Evolutionary conservation across 2,329 filamentous ascomycete genomes (phyloP).

Genomic region (Colletotrichum tanaceti): DNA sequence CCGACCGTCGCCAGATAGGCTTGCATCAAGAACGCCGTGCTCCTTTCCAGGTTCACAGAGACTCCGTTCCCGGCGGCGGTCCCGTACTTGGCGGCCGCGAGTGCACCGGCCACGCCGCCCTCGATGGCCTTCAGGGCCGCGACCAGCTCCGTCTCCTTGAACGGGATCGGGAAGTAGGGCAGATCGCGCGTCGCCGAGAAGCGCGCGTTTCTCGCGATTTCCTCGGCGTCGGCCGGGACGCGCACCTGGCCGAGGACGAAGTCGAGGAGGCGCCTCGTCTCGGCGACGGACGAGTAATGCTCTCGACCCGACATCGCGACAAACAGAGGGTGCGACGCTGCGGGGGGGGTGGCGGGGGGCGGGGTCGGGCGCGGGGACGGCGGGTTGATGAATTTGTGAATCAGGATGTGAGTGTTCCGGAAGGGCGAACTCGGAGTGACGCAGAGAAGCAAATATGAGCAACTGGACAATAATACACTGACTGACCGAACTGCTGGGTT

Average conservation of each 20-base stretch:
- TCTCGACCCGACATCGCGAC: slow-evolving; percentile 18
- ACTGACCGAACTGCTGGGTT: neutral
- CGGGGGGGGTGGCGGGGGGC: too few species aligned
- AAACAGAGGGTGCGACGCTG: neutral
- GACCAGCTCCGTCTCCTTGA: slow-evolving; percentile 59
- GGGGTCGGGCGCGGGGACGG: too few species aligned
- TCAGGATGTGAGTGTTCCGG: neutral
- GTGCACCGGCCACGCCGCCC: slow-evolving; percentile 48
- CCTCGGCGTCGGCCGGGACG: slow-evolving; percentile 45
- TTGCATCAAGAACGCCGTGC: slow-evolving; percentile 56
- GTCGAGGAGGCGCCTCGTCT: slow-evolving; percentile 45
- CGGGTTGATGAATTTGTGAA: too few species aligned
- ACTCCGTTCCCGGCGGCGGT: slow-evolving; percentile 42
- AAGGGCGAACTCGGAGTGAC: neutral
- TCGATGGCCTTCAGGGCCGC: slow-evolving; percentile 60
- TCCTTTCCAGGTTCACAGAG: slow-evolving; percentile 53
- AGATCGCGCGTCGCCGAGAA: slow-evolving; percentile 51
- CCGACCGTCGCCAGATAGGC: slow-evolving; percentile 52
- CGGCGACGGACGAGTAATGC: slow-evolving; percentile 46
- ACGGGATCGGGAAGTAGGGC: slow-evolving; percentile 60
- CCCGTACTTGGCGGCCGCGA: slow-evolving; percentile 47
- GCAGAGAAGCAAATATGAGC: neutral
- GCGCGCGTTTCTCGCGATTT: slow-evolving; percentile 44
- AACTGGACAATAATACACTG: neutral
- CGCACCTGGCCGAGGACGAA: slow-evolving; percentile 48